Evolutionary conservation across 1,284 basidiomycete genomes (phyloP).

Genomic region (Testicularia cyperi): DNA sequence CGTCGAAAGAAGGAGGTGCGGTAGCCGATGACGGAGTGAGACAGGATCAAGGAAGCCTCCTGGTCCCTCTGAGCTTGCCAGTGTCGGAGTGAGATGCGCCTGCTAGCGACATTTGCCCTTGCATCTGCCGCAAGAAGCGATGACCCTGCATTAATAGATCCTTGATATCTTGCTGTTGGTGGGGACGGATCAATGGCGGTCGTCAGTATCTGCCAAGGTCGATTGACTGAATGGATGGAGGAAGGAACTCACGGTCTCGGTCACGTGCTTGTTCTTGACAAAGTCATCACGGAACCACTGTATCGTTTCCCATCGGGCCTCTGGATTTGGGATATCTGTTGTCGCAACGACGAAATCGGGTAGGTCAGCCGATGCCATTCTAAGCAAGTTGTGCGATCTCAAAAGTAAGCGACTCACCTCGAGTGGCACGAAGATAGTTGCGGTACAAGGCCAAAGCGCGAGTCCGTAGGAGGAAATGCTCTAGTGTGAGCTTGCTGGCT

Average conservation of each 20-base stretch:
- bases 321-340: constrained; percentile 43
- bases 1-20: no score
- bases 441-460: constrained; percentile 42
- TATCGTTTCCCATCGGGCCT: constrained; percentile 48
- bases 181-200: no score
- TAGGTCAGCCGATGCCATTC: no score
- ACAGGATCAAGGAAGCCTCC: no score
- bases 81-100: constrained; percentile 14
- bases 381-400: no score
- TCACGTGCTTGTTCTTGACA: constrained; percentile 23
- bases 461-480: constrained; percentile 42
- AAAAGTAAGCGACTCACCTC: constrained; percentile 3
- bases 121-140: constrained; percentile 41
- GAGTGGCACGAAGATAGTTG: constrained; percentile 41
- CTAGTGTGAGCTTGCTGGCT: constrained; percentile 36
- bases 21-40: no score
- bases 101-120: constrained; percentile 38
- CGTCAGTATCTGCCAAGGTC: no score
- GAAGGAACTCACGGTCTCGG: no score
- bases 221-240: no score
- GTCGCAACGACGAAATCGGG: background rate
- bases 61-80: constrained; percentile 5
- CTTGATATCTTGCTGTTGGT: constrained; percentile 29
- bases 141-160: constrained; percentile 34
- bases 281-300: constrained; percentile 41